Percentiles rank a stretch among this genome's conserved stretches.
Conservation (phyloP, 2,329 filamentous ascomycete genomes). For the Cercospora sesami region DNA sequence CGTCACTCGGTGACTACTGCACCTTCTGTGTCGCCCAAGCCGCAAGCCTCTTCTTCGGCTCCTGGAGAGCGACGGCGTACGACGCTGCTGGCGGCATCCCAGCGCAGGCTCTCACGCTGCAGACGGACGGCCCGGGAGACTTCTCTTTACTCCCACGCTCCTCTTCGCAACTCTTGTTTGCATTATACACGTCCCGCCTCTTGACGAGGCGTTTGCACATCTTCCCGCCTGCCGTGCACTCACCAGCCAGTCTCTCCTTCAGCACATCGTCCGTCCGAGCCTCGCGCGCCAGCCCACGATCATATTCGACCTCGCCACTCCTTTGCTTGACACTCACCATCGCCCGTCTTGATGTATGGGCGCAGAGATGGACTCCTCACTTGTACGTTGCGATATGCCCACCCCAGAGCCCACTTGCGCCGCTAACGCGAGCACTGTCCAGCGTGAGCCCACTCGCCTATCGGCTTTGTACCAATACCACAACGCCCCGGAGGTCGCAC, state of each 20-base stretch:
- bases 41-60: slow-evolving; percentile 11
- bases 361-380: slow-evolving; percentile 26
- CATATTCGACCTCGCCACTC: background rate
- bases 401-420: background rate
- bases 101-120: background rate
- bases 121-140: background rate
- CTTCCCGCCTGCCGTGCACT: background rate
- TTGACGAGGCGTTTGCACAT: background rate
- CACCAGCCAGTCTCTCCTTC: background rate
- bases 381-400: slow-evolving; percentile 12
- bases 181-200: background rate
- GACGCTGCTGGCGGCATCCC: background rate
- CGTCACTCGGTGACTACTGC: background rate
- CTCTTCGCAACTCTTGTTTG: background rate
- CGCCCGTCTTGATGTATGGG: slow-evolving; percentile 14
- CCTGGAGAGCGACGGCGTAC: background rate
- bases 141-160: background rate
- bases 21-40: slow-evolving; percentile 1
- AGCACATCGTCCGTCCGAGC: background rate
- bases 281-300: background rate
- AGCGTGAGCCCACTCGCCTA: slow-evolving; percentile 34
- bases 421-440: slow-evolving; percentile 19
- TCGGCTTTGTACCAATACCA: slow-evolving; percentile 43
- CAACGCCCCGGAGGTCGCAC: slow-evolving; percentile 43
- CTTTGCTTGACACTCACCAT: background rate